phyloP scores from a whole-genome alignment of 352 stramenopile genomes.

The Phytopythium montanum region DNA sequence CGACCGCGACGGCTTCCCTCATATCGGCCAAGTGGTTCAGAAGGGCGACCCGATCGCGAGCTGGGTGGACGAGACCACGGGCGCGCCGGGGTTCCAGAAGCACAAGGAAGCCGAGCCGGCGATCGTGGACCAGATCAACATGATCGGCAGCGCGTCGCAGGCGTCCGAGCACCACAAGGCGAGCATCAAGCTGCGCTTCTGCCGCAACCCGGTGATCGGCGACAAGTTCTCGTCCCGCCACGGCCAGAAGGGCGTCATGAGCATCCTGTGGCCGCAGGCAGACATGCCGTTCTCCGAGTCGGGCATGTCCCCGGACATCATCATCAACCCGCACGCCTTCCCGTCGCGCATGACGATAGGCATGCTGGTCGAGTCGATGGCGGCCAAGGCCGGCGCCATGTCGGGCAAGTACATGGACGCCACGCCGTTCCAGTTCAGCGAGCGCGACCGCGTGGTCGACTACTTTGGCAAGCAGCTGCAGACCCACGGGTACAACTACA shows the following conservation, averaged over 20 bases:
- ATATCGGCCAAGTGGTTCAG: slow-evolving; percentile 93
- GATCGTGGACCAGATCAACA: slow-evolving; percentile 95
- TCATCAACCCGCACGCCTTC: slow-evolving; percentile 99
- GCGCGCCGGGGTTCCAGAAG: slow-evolving; percentile 88
- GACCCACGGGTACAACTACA: slow-evolving; percentile 97
- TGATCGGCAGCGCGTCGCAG: slow-evolving; percentile 71
- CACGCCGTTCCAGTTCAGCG: slow-evolving; percentile 99
- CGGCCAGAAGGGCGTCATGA: slow-evolving; percentile 99
- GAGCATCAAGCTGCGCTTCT: slow-evolving; percentile 97
- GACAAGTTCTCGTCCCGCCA: slow-evolving; percentile 99
- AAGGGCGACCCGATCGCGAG: slow-evolving; percentile 96
- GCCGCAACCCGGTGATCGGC: slow-evolving; percentile 98
- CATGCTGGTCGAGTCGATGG: slow-evolving; percentile 98
- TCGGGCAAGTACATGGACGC: slow-evolving; percentile 97
- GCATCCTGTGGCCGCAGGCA: slow-evolving; percentile 98
- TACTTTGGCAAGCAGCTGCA: slow-evolving; percentile 99
- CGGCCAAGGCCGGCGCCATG: slow-evolving; percentile 97
- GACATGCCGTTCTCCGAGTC: slow-evolving; percentile 99
- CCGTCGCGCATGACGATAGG: slow-evolving; percentile 98
- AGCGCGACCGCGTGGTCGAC: slow-evolving; percentile 98
- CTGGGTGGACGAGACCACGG: slow-evolving; percentile 95
- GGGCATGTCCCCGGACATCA: slow-evolving; percentile 98
- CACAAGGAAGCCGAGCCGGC: slow-evolving; percentile 98
- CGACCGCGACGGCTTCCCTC: slow-evolving; percentile 95
- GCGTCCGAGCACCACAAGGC: slow-evolving; percentile 84